phyloP scores from a whole-genome alignment of 75 land plant genomes.

The Gnetum montanum region DNA sequence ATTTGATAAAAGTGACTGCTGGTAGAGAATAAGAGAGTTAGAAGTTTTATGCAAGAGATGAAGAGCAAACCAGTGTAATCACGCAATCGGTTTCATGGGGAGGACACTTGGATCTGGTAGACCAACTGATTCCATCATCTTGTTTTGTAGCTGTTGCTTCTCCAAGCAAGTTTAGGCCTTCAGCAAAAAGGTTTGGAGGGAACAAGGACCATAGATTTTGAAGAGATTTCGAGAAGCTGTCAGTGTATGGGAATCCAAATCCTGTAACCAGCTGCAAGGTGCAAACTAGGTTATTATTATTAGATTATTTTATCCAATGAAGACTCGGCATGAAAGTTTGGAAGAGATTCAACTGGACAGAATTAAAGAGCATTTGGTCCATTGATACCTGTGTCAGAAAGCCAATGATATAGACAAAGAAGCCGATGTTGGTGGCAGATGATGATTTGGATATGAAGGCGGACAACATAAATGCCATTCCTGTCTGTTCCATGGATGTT shows the following conservation, averaged over 20 bases:
- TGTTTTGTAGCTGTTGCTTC: slow-evolving; percentile 59
- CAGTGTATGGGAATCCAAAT: slow-evolving; percentile 71
- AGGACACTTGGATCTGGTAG: slow-evolving; percentile 54
- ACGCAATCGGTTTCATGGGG: slow-evolving; percentile 53
- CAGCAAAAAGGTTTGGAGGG: slow-evolving; percentile 84
- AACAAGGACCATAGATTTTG: slow-evolving; percentile 71
- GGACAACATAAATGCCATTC: slow-evolving; percentile 85
- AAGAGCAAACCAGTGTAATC: slow-evolving; percentile 55
- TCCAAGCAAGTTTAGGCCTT: slow-evolving; percentile 54
- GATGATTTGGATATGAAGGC: slow-evolving; percentile 86
- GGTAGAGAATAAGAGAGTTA: not conserved
- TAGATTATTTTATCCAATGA: not conserved
- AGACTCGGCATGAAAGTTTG: too few species aligned
- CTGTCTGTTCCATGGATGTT: slow-evolving; percentile 44
- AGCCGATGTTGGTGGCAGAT: slow-evolving; percentile 78
- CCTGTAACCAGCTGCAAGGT: slow-evolving; percentile 70
- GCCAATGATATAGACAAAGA: slow-evolving; percentile 71
- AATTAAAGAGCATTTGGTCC: too few species aligned
- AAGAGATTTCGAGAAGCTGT: slow-evolving; percentile 14
- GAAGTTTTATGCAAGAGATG: not conserved
- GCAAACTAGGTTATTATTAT: not conserved
- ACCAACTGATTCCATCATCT: slow-evolving; percentile 73
- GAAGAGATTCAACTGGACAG: too few species aligned
- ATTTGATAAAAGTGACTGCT: not conserved
- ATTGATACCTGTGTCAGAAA: slow-evolving; percentile 65